Percentiles rank a stretch among this genome's conserved stretches.
phyloP scores from a whole-genome alignment of 176 grass and related monocot genomes.

The Cenchrus americanus region DNA sequence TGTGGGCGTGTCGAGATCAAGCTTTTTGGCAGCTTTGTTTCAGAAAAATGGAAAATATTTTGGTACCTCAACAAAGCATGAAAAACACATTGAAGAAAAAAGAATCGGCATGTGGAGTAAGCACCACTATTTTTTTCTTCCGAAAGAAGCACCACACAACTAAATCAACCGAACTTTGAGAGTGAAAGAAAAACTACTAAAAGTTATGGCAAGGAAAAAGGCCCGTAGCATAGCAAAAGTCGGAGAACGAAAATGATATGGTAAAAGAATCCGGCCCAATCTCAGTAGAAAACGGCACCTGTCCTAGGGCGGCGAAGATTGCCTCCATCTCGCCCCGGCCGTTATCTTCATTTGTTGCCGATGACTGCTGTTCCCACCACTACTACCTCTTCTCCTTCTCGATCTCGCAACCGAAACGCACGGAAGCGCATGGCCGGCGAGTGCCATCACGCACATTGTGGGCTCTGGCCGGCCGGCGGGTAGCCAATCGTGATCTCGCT shows the following conservation, averaged over 20 bases:
- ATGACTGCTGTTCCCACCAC: too few species aligned
- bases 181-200: constrained; percentile 37
- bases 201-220: constrained; percentile 6
- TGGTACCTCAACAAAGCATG: constrained; percentile 42
- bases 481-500: too few species aligned
- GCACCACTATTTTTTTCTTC: background rate
- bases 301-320: background rate
- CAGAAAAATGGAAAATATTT: background rate
- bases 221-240: background rate
- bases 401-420: background rate
- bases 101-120: constrained; percentile 33
- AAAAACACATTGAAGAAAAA: constrained; percentile 19
- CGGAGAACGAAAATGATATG: background rate
- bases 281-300: background rate
- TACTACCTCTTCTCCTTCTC: background rate
- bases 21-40: background rate
- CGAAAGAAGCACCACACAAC: background rate
- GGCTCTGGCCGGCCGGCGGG: too few species aligned
- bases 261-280: constrained; percentile 1
- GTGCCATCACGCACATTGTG: background rate
- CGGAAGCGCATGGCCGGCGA: too few species aligned
- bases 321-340: too few species aligned
- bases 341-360: too few species aligned
- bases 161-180: background rate
- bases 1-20: background rate